Conservation (phyloP, 768 basidiomycete genomes). For the Mycena haematopus region DNA sequence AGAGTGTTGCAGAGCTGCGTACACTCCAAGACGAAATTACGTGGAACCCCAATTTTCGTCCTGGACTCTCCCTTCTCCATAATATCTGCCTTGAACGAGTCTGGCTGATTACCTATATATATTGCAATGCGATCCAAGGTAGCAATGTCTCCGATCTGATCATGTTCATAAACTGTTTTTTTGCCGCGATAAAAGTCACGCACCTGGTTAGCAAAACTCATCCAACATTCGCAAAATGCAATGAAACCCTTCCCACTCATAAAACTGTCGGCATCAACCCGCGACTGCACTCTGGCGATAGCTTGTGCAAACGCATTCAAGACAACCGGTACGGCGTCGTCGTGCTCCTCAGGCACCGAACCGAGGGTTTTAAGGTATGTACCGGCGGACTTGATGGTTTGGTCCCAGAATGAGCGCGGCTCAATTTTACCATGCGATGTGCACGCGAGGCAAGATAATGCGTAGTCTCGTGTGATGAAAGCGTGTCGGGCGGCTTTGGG, state of each 20-base stretch:
- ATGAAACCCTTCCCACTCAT: constrained; percentile 59
- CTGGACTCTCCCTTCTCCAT: neutral
- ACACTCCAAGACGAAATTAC: constrained; percentile 41
- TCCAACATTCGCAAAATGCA: constrained; percentile 76
- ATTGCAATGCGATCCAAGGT: constrained; percentile 54
- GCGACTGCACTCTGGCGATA: constrained; percentile 45
- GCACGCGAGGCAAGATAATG: constrained; percentile 50
- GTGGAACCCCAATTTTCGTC: constrained; percentile 1
- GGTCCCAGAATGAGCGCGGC: constrained; percentile 73
- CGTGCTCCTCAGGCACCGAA: constrained; percentile 34
- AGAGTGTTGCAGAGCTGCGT: constrained; percentile 50
- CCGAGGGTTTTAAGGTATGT: constrained; percentile 48
- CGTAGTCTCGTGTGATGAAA: constrained; percentile 53
- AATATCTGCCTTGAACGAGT: constrained; percentile 5
- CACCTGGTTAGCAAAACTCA: constrained; percentile 69
- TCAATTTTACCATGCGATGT: constrained; percentile 56
- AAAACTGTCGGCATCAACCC: constrained; percentile 46
- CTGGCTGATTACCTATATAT: constrained; percentile 38
- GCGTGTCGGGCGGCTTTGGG: constrained; percentile 37
- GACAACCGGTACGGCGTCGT: constrained; percentile 44
- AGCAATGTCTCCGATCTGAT: constrained; percentile 55
- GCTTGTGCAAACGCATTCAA: constrained; percentile 52
- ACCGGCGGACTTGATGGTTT: constrained; percentile 56
- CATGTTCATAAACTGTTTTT: neutral
- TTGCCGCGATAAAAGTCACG: constrained; percentile 26